Conservation (phyloP, 2,329 filamentous ascomycete genomes). For the Nothomitra cinnamomea region DNA sequence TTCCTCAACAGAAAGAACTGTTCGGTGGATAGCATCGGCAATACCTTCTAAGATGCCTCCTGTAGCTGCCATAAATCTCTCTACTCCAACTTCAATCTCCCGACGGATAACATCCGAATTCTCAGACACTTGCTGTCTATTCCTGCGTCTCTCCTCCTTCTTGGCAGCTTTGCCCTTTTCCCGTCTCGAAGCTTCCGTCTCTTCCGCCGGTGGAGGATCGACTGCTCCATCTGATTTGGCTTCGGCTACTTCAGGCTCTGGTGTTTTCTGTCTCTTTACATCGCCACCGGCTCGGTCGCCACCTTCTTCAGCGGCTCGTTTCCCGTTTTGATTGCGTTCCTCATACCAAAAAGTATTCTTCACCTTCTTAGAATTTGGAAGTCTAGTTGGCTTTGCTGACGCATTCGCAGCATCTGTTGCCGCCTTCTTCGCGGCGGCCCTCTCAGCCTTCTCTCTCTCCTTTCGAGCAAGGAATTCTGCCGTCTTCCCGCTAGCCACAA, state of each 20-base stretch:
- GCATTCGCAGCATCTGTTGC: slow-evolving; percentile 39
- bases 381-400: slow-evolving; percentile 37
- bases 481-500: slow-evolving; percentile 67
- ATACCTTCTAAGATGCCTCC: slow-evolving; percentile 67
- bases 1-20: slow-evolving; percentile 68
- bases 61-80: slow-evolving; percentile 53
- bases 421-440: slow-evolving; percentile 40
- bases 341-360: slow-evolving; percentile 59
- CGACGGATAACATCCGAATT: slow-evolving; percentile 32
- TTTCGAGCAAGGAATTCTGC: slow-evolving; percentile 70
- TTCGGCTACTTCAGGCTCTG: slow-evolving; percentile 16
- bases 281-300: slow-evolving; percentile 29
- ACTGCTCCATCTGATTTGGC: slow-evolving; percentile 2
- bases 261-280: slow-evolving; percentile 23
- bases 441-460: slow-evolving; percentile 61
- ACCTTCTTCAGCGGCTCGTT: slow-evolving; percentile 32
- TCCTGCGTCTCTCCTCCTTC: slow-evolving; percentile 19
- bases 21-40: slow-evolving; percentile 65
- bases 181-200: slow-evolving; percentile 4
- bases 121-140: slow-evolving; percentile 14
- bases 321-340: slow-evolving; percentile 36
- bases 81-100: slow-evolving; percentile 60
- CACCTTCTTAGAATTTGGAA: slow-evolving; percentile 57
- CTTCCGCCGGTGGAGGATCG: slow-evolving; percentile 14
- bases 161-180: slow-evolving; percentile 28